Conservation (phyloP, 768 basidiomycete genomes). For the Lactifluus volemus region DNA sequence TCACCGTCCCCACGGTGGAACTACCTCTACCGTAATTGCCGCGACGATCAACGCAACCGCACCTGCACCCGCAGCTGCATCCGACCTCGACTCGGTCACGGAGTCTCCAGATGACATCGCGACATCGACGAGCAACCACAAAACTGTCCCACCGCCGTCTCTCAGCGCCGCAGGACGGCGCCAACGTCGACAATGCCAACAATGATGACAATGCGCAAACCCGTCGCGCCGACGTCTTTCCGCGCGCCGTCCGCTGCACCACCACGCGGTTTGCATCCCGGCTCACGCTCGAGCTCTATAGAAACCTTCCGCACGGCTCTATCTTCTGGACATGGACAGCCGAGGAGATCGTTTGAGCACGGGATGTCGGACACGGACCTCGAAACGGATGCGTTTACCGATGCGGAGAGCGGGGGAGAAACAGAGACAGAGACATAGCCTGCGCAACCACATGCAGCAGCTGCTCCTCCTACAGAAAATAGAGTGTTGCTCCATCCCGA, state of each 20-base stretch:
- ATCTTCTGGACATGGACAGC: background rate
- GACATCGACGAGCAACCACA: background rate
- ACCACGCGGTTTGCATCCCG: background rate
- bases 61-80: background rate
- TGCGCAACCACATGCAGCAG: background rate
- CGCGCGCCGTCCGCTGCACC: constrained; percentile 10
- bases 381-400: constrained; percentile 4
- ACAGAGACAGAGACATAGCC: background rate
- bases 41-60: background rate
- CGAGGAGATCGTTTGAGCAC: background rate
- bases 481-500: background rate
- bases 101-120: background rate
- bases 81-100: background rate
- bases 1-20: constrained; percentile 12
- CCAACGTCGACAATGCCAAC: no score
- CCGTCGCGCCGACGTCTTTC: constrained; percentile 14
- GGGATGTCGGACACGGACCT: constrained; percentile 5
- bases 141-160: background rate
- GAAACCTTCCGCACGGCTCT: constrained; percentile 12
- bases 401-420: constrained; percentile 3
- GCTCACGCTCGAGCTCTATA: constrained; percentile 17
- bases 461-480: no score
- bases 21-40: background rate
- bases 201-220: background rate
- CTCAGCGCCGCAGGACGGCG: background rate